A percentile compares a stretch with the other conserved stretches of the same genome.
Evolutionary conservation across 2,329 filamentous ascomycete genomes (phyloP).

Genomic region (Aspergillus phoenicis): DNA sequence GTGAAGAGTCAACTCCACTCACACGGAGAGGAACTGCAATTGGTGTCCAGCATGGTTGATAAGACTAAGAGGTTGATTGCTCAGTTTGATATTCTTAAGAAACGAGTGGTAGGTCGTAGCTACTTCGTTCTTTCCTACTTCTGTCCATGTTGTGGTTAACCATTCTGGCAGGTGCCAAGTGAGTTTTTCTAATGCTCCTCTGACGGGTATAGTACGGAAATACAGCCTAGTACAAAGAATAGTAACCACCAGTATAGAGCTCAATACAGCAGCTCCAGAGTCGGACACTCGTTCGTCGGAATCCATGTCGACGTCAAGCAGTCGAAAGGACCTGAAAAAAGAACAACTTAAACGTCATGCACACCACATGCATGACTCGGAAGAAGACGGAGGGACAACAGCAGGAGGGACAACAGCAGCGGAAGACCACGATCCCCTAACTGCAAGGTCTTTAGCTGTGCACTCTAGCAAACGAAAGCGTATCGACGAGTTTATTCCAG

Average conservation of each 20-base stretch:
- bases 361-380: neutral
- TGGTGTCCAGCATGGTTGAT: constrained; percentile 42
- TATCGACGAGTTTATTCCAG: constrained; percentile 21
- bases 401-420: neutral
- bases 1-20: constrained; percentile 34
- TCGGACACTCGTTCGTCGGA: neutral
- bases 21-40: constrained; percentile 32
- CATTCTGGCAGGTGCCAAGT: neutral
- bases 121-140: neutral
- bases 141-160: neutral
- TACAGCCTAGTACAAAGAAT: neutral
- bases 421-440: neutral
- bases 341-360: neutral
- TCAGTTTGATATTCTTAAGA: constrained; percentile 39
- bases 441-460: neutral
- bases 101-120: constrained; percentile 37
- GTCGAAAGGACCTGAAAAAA: neutral
- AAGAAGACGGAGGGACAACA: neutral
- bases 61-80: constrained; percentile 42
- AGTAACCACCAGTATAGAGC: neutral
- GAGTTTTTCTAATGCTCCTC: neutral
- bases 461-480: constrained; percentile 27
- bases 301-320: neutral
- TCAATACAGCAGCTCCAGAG: neutral
- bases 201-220: neutral